A percentile compares a stretch with the other conserved stretches of the same genome.
Evolutionary conservation across 148 eudicot species (phyloP).

Genomic region (Tetragonia tetragonoides): DNA sequence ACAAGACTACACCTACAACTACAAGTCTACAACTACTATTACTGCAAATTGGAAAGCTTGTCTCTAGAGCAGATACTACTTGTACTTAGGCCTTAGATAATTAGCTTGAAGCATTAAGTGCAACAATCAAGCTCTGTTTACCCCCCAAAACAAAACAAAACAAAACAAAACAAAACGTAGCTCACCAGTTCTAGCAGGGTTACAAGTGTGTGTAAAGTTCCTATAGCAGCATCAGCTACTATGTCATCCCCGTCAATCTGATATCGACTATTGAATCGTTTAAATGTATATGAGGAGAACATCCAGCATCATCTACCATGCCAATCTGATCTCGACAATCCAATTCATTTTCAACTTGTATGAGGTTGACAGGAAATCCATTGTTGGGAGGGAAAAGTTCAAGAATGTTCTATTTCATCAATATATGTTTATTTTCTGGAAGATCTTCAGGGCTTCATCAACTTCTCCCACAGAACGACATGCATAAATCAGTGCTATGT

Average conservation of each 20-base stretch:
- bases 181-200: too few relatives aligned
- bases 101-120: not conserved
- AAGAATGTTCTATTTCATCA: not conserved
- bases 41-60: too few relatives aligned
- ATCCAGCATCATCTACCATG: not conserved
- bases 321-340: not conserved
- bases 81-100: too few relatives aligned
- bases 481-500: conserved; percentile 57
- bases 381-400: not conserved
- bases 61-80: conserved; percentile 6
- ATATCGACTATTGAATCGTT: not conserved
- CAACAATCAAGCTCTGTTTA: too few relatives aligned
- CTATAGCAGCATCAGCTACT: not conserved
- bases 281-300: not conserved
- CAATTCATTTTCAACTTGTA: not conserved
- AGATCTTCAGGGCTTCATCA: conserved; percentile 58
- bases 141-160: not conserved
- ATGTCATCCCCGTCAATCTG: conserved; percentile 11
- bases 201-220: not conserved
- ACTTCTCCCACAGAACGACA: conserved; percentile 50
- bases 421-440: conserved; percentile 8
- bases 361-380: not conserved
- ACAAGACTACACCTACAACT: not conserved
- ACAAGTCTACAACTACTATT: not conserved
- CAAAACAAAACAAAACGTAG: too few relatives aligned